These are phyloP conservation scores for Colletotrichum tropicale DNA, from an alignment of 2,329 filamentous ascomycete species.

Conservation along the genomic window DNA sequence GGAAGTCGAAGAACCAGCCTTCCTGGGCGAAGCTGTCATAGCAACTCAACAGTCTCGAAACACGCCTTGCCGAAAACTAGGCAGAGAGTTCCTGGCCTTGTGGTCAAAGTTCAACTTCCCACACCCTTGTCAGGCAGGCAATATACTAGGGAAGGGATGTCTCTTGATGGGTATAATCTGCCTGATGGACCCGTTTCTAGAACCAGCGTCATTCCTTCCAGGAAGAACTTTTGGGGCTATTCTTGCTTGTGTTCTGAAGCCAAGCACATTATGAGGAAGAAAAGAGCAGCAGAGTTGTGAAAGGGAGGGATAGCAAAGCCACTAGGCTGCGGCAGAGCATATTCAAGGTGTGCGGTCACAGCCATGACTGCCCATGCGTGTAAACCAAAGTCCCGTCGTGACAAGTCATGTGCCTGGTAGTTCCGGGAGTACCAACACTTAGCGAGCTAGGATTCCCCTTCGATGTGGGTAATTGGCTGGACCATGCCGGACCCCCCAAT, in stretches of 20 bases:
- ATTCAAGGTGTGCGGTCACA: not conserved
- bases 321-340: not conserved
- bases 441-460: conserved; percentile 2
- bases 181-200: conserved; percentile 3
- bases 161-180: not conserved
- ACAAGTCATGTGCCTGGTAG: conserved; percentile 12
- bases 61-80: not conserved
- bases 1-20: not conserved
- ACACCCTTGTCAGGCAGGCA: conserved; percentile 9
- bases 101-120: not conserved
- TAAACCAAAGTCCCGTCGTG: conserved; percentile 20
- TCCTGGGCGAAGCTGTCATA: not conserved
- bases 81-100: conserved; percentile 10
- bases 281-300: not conserved
- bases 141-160: not conserved
- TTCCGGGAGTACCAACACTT: not conserved
- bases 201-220: not conserved
- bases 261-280: not conserved
- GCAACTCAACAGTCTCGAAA: not conserved
- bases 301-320: not conserved
- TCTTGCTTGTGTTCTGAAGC: not conserved
- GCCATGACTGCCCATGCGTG: not conserved
- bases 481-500: not conserved
- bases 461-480: not conserved
- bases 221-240: conserved; percentile 15